Conservation (phyloP, 768 basidiomycete genomes). For the Mycena galericulata region DNA sequence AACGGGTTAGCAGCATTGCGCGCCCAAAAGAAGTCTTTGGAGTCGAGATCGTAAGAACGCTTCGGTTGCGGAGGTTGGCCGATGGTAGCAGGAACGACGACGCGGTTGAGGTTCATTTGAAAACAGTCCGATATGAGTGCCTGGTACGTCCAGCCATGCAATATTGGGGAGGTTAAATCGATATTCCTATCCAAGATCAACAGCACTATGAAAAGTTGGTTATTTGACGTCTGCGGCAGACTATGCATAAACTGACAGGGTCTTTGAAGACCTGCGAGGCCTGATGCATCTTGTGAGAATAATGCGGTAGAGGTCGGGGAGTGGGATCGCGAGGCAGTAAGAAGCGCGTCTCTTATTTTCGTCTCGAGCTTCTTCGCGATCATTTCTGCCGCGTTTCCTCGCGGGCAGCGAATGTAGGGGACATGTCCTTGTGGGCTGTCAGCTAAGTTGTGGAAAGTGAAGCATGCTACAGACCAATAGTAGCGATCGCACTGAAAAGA, state of each 20-base stretch:
- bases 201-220: constrained; percentile 69
- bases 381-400: constrained; percentile 99
- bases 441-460: not conserved
- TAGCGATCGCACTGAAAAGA: constrained; percentile 91
- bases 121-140: constrained; percentile 97
- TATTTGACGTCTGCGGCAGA: constrained; percentile 22
- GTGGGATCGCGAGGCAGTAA: constrained; percentile 75
- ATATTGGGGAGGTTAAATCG: constrained; percentile 92
- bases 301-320: constrained; percentile 63
- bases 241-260: constrained; percentile 70
- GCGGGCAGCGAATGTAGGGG: constrained; percentile 93
- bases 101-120: constrained; percentile 95
- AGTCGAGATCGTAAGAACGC: constrained; percentile 93
- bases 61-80: constrained; percentile 59
- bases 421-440: constrained; percentile 74
- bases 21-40: constrained; percentile 99
- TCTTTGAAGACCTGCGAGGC: constrained; percentile 87
- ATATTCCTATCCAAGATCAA: constrained; percentile 95
- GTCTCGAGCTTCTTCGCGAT: constrained; percentile 96
- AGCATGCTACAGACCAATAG: constrained; percentile 70
- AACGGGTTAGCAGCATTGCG: constrained; percentile 97
- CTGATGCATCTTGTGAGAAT: constrained; percentile 85
- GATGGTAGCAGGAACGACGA: constrained; percentile 79
- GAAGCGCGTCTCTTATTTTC: constrained; percentile 88
- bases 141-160: constrained; percentile 99